Percentiles rank a stretch among this genome's conserved stretches.
phyloP scores from a whole-genome alignment of 192 early-diverging fungal species.

The Podila epigama region DNA sequence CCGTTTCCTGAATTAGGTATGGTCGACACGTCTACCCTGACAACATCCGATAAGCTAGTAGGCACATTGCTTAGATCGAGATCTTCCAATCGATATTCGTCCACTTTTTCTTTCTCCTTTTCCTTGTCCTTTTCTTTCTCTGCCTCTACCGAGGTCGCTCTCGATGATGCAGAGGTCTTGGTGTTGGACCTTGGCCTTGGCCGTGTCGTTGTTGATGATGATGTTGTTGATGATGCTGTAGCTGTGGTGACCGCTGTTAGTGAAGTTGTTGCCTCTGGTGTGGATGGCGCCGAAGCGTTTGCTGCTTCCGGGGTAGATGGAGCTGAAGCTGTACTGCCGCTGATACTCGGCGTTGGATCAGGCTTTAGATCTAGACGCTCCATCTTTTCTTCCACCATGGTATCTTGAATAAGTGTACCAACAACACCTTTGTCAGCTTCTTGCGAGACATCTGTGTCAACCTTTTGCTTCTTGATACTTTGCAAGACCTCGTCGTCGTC shows the following conservation, averaged over 20 bases:
- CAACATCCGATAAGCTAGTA: slow-evolving; percentile 62
- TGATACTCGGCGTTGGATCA: background rate
- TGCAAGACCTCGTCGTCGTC: background rate
- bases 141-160: too few species aligned
- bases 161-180: background rate
- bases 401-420: background rate
- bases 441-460: slow-evolving; percentile 14
- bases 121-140: too few species aligned
- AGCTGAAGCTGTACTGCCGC: background rate
- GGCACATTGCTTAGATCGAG: slow-evolving; percentile 68
- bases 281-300: background rate
- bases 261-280: background rate
- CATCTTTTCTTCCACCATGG: slow-evolving; percentile 17
- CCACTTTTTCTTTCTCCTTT: slow-evolving; percentile 13
- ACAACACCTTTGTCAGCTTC: background rate
- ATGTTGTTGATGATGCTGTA: background rate
- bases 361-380: slow-evolving; percentile 29
- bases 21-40: slow-evolving; percentile 66
- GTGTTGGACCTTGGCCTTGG: too few species aligned
- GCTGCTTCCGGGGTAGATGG: slow-evolving; percentile 4
- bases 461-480: slow-evolving; percentile 31
- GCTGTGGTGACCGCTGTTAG: background rate
- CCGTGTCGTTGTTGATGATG: background rate
- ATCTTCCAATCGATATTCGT: slow-evolving; percentile 54
- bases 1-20: slow-evolving; percentile 82